phyloP scores from a whole-genome alignment of 352 stramenopile species.

The Pythium folliculosum region DNA sequence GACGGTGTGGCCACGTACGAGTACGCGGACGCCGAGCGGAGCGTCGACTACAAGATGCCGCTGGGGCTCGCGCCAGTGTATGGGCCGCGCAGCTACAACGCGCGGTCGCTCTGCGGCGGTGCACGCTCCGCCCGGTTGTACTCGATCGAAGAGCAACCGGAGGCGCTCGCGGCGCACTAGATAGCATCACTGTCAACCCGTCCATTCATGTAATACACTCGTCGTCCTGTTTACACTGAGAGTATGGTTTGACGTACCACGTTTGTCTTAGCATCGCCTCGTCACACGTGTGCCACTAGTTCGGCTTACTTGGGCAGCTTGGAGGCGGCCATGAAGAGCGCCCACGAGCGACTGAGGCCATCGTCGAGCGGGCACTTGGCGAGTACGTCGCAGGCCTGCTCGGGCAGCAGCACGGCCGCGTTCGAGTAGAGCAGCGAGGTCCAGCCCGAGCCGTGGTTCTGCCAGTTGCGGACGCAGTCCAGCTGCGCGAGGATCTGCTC shows the following conservation, averaged over 20 bases:
- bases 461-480: conserved; percentile 53
- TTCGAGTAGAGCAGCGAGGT: conserved; percentile 58
- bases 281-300: background rate
- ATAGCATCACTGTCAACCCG: too few species aligned
- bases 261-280: background rate
- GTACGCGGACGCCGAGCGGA: background rate
- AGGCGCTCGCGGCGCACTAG: background rate
- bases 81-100: background rate
- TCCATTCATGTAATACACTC: background rate
- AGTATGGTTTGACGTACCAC: background rate
- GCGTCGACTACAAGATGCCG: conserved; percentile 1
- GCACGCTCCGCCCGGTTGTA: background rate
- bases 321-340: conserved; percentile 61
- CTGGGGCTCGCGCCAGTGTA: background rate
- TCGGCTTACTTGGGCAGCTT: conserved; percentile 17
- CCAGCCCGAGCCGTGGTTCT: conserved; percentile 34
- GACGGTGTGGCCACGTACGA: background rate
- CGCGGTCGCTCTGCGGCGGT: background rate
- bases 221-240: too few species aligned
- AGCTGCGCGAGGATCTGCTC: conserved; percentile 53
- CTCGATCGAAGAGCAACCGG: conserved; percentile 8
- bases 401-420: conserved; percentile 58
- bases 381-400: conserved; percentile 53
- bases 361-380: conserved; percentile 66
- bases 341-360: conserved; percentile 68